These are phyloP conservation scores for Aspergillus ruber DNA, from an alignment of 2,329 filamentous ascomycete species.

Conservation along the genomic window DNA sequence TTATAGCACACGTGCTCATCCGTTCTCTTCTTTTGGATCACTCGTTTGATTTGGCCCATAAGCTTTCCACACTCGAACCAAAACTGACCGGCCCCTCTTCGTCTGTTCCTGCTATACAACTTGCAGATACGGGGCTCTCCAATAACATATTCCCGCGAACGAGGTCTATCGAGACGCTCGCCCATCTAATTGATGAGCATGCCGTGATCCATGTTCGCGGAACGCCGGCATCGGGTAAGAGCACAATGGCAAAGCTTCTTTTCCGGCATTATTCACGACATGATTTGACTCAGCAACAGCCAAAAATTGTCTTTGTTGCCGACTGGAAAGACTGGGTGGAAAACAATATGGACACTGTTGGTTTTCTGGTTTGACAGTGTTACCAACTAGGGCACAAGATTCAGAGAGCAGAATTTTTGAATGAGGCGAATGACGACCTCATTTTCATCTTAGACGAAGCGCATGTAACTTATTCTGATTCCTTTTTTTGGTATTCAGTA, in stretches of 20 bases:
- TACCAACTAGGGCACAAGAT: not conserved
- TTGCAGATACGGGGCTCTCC: not conserved
- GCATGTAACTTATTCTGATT: constrained; percentile 5
- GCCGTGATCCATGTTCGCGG: constrained; percentile 4
- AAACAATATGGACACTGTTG: not conserved
- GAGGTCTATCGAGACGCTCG: constrained; percentile 1
- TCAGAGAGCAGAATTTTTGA: not conserved
- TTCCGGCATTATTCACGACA: not conserved
- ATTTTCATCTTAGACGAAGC: constrained; percentile 8
- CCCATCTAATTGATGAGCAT: constrained; percentile 3
- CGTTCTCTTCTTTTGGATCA: not conserved
- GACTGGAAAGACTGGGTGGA: not conserved
- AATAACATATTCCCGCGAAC: not conserved
- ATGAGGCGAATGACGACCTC: constrained; percentile 2
- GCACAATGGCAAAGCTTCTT: constrained; percentile 6
- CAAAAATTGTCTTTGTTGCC: not conserved
- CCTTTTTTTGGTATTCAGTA: constrained; percentile 3
- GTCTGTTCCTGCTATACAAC: not conserved
- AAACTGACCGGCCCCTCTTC: not conserved
- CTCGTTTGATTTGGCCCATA: not conserved
- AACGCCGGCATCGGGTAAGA: constrained; percentile 6
- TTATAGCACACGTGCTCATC: not conserved
- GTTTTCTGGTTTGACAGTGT: not conserved
- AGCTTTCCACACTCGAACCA: not conserved
- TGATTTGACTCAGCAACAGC: not conserved